Percentiles rank a stretch among this genome's conserved stretches.
These are phyloP conservation scores for Zalerion maritima DNA, from an alignment of 495 filamentous ascomycete species.

Conservation along the genomic window DNA sequence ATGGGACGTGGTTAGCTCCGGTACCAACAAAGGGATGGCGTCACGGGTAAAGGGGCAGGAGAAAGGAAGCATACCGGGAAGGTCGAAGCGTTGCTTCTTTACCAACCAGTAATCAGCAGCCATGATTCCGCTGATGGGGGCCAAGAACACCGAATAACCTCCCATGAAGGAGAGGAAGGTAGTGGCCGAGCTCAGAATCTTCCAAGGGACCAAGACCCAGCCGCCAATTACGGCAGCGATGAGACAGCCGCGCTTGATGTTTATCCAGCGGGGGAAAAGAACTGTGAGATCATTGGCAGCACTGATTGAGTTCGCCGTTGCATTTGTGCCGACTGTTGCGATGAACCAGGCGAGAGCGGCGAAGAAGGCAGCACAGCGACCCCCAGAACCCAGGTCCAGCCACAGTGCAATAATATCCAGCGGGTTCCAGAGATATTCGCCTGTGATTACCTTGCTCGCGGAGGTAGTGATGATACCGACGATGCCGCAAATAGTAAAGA, in stretches of 20 bases:
- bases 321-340: constrained; percentile 44
- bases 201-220: constrained; percentile 49
- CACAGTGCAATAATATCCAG: constrained; percentile 35
- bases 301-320: constrained; percentile 42
- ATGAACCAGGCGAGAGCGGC: constrained; percentile 34
- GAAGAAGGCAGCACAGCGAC: constrained; percentile 44
- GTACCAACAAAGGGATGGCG: background rate
- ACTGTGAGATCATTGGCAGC: constrained; percentile 46
- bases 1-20: constrained; percentile 10
- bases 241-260: constrained; percentile 40
- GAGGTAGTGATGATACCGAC: constrained; percentile 38
- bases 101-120: constrained; percentile 54
- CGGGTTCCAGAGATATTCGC: constrained; percentile 40
- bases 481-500: constrained; percentile 39
- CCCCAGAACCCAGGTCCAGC: constrained; percentile 23
- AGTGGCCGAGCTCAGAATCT: constrained; percentile 41
- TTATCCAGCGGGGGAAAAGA: constrained; percentile 42
- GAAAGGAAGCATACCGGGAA: constrained; percentile 18
- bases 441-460: constrained; percentile 38
- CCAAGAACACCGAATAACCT: constrained; percentile 52
- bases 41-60: background rate
- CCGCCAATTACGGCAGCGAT: constrained; percentile 36
- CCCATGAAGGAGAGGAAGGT: constrained; percentile 48
- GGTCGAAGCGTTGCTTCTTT: constrained; percentile 44
- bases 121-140: constrained; percentile 54